A percentile compares a stretch with the other conserved stretches of the same genome.
Evolutionary conservation across 2,329 filamentous ascomycete species (phyloP).

Genomic region (Seiridium unicorne): DNA sequence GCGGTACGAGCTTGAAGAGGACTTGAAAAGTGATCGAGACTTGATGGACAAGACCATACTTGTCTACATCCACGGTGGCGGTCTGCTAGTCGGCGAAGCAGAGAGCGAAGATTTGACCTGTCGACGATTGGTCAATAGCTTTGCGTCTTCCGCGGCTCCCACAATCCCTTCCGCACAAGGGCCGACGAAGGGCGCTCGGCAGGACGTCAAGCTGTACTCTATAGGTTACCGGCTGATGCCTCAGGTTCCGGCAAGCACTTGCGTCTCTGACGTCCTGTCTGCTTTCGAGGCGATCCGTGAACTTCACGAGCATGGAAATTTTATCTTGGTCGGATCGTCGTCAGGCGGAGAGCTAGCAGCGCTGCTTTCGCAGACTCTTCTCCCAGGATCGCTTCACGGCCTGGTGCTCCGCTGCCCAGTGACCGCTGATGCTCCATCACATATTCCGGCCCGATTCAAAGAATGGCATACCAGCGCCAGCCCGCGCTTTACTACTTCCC

Average conservation of each 20-base stretch:
- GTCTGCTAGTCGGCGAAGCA: conserved; percentile 44
- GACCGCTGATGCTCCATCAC: conserved; percentile 41
- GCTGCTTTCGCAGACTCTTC: conserved; percentile 34
- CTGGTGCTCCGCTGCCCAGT: conserved; percentile 47
- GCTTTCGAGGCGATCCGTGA: conserved; percentile 27
- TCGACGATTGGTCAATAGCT: conserved; percentile 34
- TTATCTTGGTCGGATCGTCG: conserved; percentile 43
- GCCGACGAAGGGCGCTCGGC: background rate
- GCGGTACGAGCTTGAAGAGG: conserved; percentile 24
- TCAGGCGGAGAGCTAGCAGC: conserved; percentile 48
- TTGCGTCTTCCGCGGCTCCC: background rate
- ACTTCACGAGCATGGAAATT: conserved; percentile 12
- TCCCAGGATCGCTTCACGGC: conserved; percentile 30
- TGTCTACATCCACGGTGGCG: conserved; percentile 49
- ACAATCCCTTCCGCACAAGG: background rate
- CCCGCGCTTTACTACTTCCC: conserved; percentile 34
- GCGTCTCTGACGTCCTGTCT: conserved; percentile 39
- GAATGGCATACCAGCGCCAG: conserved; percentile 37
- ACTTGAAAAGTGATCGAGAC: background rate
- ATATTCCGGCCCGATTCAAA: conserved; percentile 34
- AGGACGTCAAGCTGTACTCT: conserved; percentile 36
- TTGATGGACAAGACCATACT: conserved; percentile 20
- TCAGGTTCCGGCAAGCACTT: conserved; percentile 33
- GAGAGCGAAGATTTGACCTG: conserved; percentile 49
- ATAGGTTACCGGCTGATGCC: conserved; percentile 46